Evolutionary conservation across 2,329 filamentous ascomycete species (phyloP), one percentile per base, ranked within the genome.

Genomic region (Penicillium sp.): DNA sequence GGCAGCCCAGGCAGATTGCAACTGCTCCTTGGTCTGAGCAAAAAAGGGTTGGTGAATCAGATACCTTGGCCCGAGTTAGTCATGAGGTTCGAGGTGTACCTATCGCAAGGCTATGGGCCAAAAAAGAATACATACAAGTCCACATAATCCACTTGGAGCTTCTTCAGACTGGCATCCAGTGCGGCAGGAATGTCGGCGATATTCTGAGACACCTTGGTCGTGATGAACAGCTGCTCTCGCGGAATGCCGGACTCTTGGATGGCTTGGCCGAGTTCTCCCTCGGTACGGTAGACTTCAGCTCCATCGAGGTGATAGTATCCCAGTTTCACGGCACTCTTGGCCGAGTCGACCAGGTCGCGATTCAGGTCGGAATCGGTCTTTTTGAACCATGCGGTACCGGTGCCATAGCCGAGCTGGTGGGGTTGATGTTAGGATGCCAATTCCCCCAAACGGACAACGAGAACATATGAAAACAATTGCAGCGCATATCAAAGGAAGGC

Each of bases 321-420:
- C 2, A 87, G 70, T 51, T 80, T 79, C 59, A 88, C 84, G 3
- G 86, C 85, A 6, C 73, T 79, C 71, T 87, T 87, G 48, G 83
- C 79, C 0, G 78, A 76, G 55, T 87, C 84, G 14, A 88, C 79
- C 53, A 83, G 78, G 7, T 77, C 77, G 48, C 83, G 80, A 66
- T 89, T 84, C 56, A 85, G 77, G 51, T 78, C 64, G 11, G 69
- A 78, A 49, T 77, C 79, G 8, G 78, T 76, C 1, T 65, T 74
- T 73, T 89, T 89, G 72, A 80, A 88, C 86, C 85, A 89, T 1
- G 85, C 84, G 0, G 87, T 89, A 33, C 87, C 87, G 0, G 83
- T 84, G 28, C 87, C 86, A 74, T 85, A 89, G 25, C 80, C 86
- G 19, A 89, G 74, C 84, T 86, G 53, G 33, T 33, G 40, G 25